Evolutionary conservation across 257 asterid genomes (phyloP).

Genomic region (Solanum sitiens): DNA sequence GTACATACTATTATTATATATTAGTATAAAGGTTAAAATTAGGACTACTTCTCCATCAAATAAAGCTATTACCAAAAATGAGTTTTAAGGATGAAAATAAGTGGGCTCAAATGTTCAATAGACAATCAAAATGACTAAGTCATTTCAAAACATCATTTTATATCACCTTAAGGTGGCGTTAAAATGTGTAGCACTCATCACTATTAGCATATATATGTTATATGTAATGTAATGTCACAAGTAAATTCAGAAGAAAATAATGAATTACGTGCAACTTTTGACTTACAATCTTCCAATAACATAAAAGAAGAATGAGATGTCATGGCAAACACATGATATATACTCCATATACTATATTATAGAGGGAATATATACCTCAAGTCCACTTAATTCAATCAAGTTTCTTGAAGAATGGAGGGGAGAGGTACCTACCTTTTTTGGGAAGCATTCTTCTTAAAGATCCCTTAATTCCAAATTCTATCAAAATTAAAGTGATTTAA

Average conservation of each 20-base stretch:
- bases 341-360: background rate
- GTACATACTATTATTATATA: background rate
- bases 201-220: background rate
- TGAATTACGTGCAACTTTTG: slow-evolving; percentile 1
- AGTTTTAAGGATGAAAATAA: background rate
- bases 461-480: background rate
- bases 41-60: background rate
- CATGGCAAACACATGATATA: background rate
- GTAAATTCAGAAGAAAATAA: background rate
- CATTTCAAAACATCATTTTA: background rate
- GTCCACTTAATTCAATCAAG: background rate
- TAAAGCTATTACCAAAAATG: background rate
- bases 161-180: background rate
- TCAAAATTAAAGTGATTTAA: background rate
- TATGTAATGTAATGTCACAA: background rate
- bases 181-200: background rate
- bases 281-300: slow-evolving; percentile 12
- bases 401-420: slow-evolving; percentile 1
- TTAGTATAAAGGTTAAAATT: background rate
- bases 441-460: background rate
- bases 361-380: slow-evolving; percentile 18
- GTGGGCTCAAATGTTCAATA: background rate
- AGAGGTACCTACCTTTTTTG: background rate
- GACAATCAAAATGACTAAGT: background rate
- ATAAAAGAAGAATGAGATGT: slow-evolving; percentile 6